Conservation (phyloP, 2,329 filamentous ascomycete genomes). For the Sarocladium oryzae region DNA sequence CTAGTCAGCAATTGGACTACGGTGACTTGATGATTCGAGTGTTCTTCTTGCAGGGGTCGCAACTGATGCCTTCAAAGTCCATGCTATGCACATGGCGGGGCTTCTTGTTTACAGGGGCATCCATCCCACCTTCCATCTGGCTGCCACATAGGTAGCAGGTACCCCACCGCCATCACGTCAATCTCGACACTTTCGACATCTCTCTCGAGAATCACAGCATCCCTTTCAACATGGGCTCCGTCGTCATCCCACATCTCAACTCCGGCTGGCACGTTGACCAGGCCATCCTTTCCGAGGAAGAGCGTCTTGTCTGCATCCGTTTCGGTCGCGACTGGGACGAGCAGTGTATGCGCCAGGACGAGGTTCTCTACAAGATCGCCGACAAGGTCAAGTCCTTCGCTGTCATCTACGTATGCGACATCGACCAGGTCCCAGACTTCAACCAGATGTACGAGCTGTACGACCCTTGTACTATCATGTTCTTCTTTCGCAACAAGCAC, state of each 20-base stretch:
- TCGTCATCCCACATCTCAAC: slow-evolving; percentile 83
- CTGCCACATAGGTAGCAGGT: not conserved
- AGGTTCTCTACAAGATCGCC: slow-evolving; percentile 89
- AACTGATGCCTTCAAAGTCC: too few species aligned
- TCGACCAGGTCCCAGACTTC: slow-evolving; percentile 86
- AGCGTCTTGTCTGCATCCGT: slow-evolving; percentile 86
- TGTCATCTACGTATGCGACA: slow-evolving; percentile 88
- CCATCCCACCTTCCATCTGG: slow-evolving; percentile 2
- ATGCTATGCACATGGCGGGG: too few species aligned
- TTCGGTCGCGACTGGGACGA: slow-evolving; percentile 79
- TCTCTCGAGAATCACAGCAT: not conserved
- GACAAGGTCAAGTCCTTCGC: slow-evolving; percentile 92
- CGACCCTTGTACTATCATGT: slow-evolving; percentile 93
- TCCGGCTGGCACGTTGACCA: slow-evolving; percentile 99
- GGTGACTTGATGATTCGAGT: too few species aligned
- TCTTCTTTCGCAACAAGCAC: slow-evolving; percentile 95
- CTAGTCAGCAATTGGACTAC: too few species aligned
- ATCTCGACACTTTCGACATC: not conserved
- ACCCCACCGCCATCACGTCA: slow-evolving; percentile 1
- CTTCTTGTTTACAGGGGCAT: not conserved
- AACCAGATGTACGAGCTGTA: slow-evolving; percentile 94
- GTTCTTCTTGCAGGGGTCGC: too few species aligned
- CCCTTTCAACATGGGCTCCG: slow-evolving; percentile 57
- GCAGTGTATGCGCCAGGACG: slow-evolving; percentile 72
- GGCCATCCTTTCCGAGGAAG: slow-evolving; percentile 82